Percentiles rank a stretch among this genome's conserved stretches.
Evolutionary conservation across 352 stramenopile species (phyloP).

Genomic region (Globisporangium apiculatum): DNA sequence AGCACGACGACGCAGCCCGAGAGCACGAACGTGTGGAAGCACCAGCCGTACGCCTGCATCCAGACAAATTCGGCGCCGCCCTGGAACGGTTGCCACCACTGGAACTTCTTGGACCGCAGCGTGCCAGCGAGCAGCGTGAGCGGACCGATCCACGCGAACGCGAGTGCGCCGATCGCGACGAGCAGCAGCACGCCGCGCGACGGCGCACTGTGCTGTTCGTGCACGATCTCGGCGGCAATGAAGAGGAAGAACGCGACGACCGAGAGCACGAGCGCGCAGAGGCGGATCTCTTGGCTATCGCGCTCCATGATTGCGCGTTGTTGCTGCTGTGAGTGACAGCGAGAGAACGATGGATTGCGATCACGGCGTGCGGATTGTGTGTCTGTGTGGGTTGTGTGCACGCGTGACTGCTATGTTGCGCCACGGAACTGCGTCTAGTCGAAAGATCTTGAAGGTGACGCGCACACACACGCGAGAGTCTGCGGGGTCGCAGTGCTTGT

Average conservation of each 20-base stretch:
- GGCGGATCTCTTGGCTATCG: conserved; percentile 45
- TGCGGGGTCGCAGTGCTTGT: too few relatives aligned
- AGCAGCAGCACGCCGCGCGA: conserved; percentile 29
- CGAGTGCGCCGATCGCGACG: conserved; percentile 38
- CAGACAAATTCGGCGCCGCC: conserved; percentile 51
- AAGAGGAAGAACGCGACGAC: conserved; percentile 55
- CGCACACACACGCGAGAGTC: too few relatives aligned
- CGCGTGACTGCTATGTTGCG: too few relatives aligned
- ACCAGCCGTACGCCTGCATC: conserved; percentile 61
- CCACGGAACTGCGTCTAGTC: too few relatives aligned
- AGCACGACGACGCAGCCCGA: conserved; percentile 33
- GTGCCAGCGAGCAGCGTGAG: conserved; percentile 47
- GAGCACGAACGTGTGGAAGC: conserved; percentile 38
- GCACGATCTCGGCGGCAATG: conserved; percentile 43
- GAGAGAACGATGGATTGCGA: too few relatives aligned
- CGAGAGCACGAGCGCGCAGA: conserved; percentile 43
- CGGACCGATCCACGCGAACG: conserved; percentile 49
- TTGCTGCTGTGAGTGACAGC: too few relatives aligned
- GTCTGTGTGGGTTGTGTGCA: too few relatives aligned
- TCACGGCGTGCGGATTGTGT: too few relatives aligned
- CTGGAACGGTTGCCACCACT: conserved; percentile 56
- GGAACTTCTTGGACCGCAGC: conserved; percentile 31
- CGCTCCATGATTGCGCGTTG: conserved; percentile 10
- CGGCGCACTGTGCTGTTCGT: conserved; percentile 17
- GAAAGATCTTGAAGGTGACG: too few relatives aligned